These are phyloP conservation scores for Nakazawaea wyomingensis DNA, from an alignment of 805 yeast genomes.

Conservation along the genomic window DNA sequence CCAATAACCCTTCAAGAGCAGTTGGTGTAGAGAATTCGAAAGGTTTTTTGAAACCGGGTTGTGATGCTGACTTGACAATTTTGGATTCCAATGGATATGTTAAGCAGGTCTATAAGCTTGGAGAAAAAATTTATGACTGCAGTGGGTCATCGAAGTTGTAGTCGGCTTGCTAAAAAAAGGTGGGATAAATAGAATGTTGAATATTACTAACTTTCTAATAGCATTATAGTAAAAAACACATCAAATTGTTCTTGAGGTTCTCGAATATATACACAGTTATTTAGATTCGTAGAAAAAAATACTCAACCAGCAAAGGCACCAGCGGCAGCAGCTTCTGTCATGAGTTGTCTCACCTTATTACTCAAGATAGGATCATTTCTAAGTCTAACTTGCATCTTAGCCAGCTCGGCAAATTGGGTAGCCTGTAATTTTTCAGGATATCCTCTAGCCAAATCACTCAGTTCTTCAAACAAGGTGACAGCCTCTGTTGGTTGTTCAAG, in stretches of 20 bases:
- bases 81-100: slow-evolving; percentile 39
- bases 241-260: neutral
- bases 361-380: slow-evolving; percentile 63
- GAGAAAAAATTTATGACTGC: slow-evolving; percentile 26
- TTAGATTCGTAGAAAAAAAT: neutral
- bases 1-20: slow-evolving; percentile 49
- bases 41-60: slow-evolving; percentile 46
- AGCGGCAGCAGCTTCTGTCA: slow-evolving; percentile 29
- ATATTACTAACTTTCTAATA: too few relatives aligned
- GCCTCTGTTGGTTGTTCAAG: slow-evolving; percentile 81
- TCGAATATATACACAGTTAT: slow-evolving; percentile 4
- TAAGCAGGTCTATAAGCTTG: slow-evolving; percentile 46
- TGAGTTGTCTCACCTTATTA: slow-evolving; percentile 56
- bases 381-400: slow-evolving; percentile 81
- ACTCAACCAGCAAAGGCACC: slow-evolving; percentile 16
- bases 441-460: slow-evolving; percentile 77
- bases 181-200: too few relatives aligned
- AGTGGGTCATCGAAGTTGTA: slow-evolving; percentile 2
- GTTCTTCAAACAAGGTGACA: slow-evolving; percentile 72
- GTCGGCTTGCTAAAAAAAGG: neutral
- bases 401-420: slow-evolving; percentile 86
- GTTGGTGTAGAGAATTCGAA: slow-evolving; percentile 36
- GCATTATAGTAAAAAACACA: neutral
- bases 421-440: slow-evolving; percentile 87
- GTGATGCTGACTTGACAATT: slow-evolving; percentile 54